A percentile compares a stretch with the other conserved stretches of the same genome.
Evolutionary conservation across 257 asterid species (phyloP).

Genomic region (Solanum neorickii): DNA sequence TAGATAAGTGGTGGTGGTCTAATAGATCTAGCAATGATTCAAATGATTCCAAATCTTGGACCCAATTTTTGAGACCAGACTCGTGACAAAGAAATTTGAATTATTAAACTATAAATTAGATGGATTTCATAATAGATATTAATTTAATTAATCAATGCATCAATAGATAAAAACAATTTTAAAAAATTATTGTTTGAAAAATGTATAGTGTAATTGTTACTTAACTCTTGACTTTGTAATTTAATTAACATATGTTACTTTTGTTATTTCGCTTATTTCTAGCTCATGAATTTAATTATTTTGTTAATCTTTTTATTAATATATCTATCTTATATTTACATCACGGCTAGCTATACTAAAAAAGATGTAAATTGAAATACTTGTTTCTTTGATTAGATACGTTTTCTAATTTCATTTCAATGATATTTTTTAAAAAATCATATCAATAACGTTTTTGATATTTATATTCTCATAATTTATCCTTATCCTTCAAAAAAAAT

Average conservation of each 20-base stretch:
- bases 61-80: background rate
- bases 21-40: background rate
- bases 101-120: background rate
- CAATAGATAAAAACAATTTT: too few relatives aligned
- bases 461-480: background rate
- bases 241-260: background rate
- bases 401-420: background rate
- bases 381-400: background rate
- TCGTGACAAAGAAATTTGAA: background rate
- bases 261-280: background rate
- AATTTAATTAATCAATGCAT: background rate
- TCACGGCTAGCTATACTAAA: background rate
- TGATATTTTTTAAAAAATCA: rapidly evolving
- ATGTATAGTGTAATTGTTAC: background rate
- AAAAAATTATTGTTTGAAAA: background rate
- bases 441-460: rapidly evolving
- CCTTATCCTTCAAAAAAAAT: background rate
- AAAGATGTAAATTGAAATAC: background rate
- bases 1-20: background rate
- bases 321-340: background rate
- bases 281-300: background rate
- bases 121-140: background rate
- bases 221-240: background rate
- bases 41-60: background rate
- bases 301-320: background rate